These are phyloP conservation scores for Colletotrichum gloeosporioides DNA, from an alignment of 2,329 filamentous ascomycete genomes.

Conservation along the genomic window DNA sequence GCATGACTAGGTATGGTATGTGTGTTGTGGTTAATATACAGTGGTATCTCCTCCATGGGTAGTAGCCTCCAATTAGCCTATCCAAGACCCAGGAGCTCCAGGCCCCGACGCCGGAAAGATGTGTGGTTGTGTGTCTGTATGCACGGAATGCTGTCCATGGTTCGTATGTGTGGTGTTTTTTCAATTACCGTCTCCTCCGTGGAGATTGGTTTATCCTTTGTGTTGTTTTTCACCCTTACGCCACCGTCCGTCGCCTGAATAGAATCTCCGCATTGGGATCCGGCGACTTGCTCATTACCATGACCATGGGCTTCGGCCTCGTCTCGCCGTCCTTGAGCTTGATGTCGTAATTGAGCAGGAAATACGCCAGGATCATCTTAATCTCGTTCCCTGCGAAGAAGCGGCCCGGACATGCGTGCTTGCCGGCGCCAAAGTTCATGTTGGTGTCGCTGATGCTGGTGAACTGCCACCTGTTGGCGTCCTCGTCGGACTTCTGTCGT, in stretches of 20 bases:
- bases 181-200: not conserved
- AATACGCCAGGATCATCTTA: constrained; percentile 47
- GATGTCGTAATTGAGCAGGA: constrained; percentile 49
- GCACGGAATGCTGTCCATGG: not conserved
- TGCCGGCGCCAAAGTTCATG: constrained; percentile 53
- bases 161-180: not conserved
- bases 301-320: constrained; percentile 42
- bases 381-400: constrained; percentile 54
- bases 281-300: constrained; percentile 45
- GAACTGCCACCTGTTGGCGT: constrained; percentile 47
- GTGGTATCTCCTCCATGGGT: constrained; percentile 14
- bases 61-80: not conserved
- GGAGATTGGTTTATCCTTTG: not conserved
- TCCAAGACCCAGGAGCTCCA: constrained; percentile 10
- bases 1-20: not conserved
- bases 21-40: constrained; percentile 5
- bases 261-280: constrained; percentile 45
- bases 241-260: constrained; percentile 38
- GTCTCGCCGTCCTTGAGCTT: constrained; percentile 41
- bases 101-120: not conserved
- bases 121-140: not conserved
- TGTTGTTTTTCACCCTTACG: not conserved
- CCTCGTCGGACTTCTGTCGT: constrained; percentile 41
- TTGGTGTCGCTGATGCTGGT: constrained; percentile 46
- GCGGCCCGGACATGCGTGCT: constrained; percentile 53